A percentile compares a stretch with the other conserved stretches of the same genome.
These are phyloP conservation scores for Penicillium sp. DNA, from an alignment of 2,329 filamentous ascomycete genomes.

Conservation along the genomic window DNA sequence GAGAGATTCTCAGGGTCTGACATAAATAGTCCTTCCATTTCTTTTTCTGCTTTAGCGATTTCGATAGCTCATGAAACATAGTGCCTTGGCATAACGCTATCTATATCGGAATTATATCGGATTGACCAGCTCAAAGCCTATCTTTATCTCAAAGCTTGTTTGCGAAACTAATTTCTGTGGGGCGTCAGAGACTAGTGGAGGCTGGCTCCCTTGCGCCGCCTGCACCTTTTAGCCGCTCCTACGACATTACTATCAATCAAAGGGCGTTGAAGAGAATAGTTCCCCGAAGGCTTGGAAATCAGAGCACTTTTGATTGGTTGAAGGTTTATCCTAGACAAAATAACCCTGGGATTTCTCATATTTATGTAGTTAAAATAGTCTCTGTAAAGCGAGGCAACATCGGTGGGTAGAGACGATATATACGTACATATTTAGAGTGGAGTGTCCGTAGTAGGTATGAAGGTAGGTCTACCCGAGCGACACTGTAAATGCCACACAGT, in stretches of 20 bases:
- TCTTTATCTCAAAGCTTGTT: background rate
- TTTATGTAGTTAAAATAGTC: background rate
- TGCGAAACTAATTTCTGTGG: background rate
- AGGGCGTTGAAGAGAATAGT: background rate
- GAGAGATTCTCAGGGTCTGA: background rate
- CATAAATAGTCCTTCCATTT: too few species aligned
- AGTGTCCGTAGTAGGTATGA: too few species aligned
- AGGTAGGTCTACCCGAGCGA: background rate
- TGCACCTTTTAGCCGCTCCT: background rate
- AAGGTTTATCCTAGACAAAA: background rate
- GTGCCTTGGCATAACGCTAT: background rate
- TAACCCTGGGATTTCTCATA: too few species aligned
- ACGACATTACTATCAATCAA: background rate
- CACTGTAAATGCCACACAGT: background rate
- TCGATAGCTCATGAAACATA: background rate
- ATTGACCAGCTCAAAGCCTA: background rate
- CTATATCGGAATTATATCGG: background rate
- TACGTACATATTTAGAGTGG: background rate
- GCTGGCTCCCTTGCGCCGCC: background rate
- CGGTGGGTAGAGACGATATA: background rate
- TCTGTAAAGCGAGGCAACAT: background rate
- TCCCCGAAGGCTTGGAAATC: background rate
- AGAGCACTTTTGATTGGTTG: background rate
- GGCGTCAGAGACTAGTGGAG: background rate
- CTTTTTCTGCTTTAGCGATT: too few species aligned